Conservation (phyloP, 441 rosid genomes). For the Mallotus repandus region DNA sequence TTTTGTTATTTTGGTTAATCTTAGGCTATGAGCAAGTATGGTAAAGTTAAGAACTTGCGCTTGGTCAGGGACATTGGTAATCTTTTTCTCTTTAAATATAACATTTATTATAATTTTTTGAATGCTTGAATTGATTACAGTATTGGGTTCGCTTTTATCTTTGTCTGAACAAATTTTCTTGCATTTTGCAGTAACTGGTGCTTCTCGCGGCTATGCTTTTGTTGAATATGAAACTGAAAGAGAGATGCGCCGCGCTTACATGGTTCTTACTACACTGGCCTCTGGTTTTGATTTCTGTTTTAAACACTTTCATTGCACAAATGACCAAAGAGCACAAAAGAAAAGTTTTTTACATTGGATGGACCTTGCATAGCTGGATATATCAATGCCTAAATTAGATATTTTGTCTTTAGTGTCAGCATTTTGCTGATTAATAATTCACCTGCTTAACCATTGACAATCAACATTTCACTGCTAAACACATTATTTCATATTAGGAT, state of each 20-base stretch:
- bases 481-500: neutral
- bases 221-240: conserved; percentile 76
- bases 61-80: conserved; percentile 89
- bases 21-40: conserved; percentile 85
- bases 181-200: conserved; percentile 67
- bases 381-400: neutral
- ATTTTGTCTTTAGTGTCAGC: neutral
- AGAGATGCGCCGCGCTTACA: conserved; percentile 78
- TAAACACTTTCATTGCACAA: too few relatives aligned
- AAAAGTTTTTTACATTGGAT: neutral
- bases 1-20: neutral
- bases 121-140: neutral
- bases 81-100: neutral
- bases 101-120: too few relatives aligned
- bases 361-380: neutral
- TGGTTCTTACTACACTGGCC: conserved; percentile 37
- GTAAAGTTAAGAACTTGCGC: conserved; percentile 72
- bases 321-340: too few relatives aligned
- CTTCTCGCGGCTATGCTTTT: conserved; percentile 82
- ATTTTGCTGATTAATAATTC: conserved; percentile 1
- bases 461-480: neutral
- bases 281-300: neutral
- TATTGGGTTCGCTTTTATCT: neutral
- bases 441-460: neutral
- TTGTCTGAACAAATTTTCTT: neutral